Evolutionary conservation across 2,329 filamentous ascomycete species (phyloP).

Genomic region (Aureobasidium sp.): DNA sequence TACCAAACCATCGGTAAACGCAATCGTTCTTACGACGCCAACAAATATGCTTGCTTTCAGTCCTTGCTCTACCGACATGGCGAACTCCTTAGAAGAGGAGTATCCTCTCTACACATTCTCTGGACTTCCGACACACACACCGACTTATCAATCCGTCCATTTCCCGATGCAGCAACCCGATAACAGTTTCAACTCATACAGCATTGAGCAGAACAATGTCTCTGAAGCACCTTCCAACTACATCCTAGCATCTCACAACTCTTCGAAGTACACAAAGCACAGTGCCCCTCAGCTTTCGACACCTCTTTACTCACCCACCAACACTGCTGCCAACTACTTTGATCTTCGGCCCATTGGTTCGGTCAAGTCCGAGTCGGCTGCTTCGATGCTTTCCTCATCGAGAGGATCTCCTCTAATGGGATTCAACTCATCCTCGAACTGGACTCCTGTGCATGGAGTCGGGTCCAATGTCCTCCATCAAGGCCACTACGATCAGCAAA

Average conservation of each 20-base stretch:
- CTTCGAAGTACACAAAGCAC: not conserved
- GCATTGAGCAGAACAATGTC: not conserved
- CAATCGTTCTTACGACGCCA: not conserved
- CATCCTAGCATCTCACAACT: slow-evolving; percentile 1
- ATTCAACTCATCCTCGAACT: slow-evolving; percentile 51
- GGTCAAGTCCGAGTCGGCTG: slow-evolving; percentile 42
- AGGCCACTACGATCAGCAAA: slow-evolving; percentile 42
- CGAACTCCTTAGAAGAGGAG: not conserved
- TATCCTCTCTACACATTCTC: slow-evolving; percentile 6
- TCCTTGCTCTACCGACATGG: not conserved
- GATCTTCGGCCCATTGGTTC: slow-evolving; percentile 37
- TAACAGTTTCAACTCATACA: not conserved
- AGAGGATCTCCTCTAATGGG: slow-evolving; percentile 48
- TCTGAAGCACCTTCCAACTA: not conserved
- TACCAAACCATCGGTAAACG: not conserved
- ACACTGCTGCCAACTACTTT: slow-evolving; percentile 38
- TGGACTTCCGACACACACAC: not conserved
- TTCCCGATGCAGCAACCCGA: not conserved
- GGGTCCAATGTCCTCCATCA: slow-evolving; percentile 56
- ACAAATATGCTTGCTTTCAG: slow-evolving; percentile 7
- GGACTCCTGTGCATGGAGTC: slow-evolving; percentile 38
- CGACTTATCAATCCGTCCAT: not conserved
- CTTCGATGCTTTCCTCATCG: slow-evolving; percentile 42
- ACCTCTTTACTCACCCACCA: slow-evolving; percentile 33
- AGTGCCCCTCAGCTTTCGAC: slow-evolving; percentile 17